A percentile compares a stretch with the other conserved stretches of the same genome.
Evolutionary conservation across 345 rosid genomes (phyloP).

Genomic region (Triadica sebifera): DNA sequence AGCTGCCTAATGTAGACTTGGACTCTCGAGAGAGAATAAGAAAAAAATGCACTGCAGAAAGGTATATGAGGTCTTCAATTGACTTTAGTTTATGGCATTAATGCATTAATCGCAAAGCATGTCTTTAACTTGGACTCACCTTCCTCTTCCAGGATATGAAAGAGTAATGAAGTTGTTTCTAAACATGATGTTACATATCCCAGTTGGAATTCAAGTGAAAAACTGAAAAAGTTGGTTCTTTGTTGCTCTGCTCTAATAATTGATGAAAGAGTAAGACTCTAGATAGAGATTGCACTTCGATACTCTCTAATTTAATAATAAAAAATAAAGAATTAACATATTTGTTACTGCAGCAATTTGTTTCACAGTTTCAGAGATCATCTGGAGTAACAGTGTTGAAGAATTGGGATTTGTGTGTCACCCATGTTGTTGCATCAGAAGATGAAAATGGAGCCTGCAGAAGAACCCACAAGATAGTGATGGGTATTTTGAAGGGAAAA

Average conservation of each 20-base stretch:
- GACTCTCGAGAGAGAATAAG: conserved; percentile 32
- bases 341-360: conserved; percentile 52
- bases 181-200: conserved; percentile 24
- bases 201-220: conserved; percentile 31
- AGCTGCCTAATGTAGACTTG: conserved; percentile 59
- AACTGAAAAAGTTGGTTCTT: conserved; percentile 49
- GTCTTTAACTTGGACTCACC: conserved; percentile 1
- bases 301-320: not conserved
- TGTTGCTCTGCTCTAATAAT: conserved; percentile 79
- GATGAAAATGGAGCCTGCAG: conserved; percentile 80
- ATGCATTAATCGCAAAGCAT: not conserved
- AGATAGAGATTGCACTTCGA: not conserved
- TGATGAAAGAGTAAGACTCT: conserved; percentile 57
- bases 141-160: conserved; percentile 36
- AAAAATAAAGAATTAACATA: not conserved
- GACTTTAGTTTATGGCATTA: conserved; percentile 6
- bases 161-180: conserved; percentile 31
- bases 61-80: conserved; percentile 34
- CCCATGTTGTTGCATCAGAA: conserved; percentile 79
- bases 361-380: conserved; percentile 53
- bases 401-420: conserved; percentile 65
- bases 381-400: conserved; percentile 52
- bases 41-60: conserved; percentile 35
- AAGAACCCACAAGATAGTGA: conserved; percentile 78
- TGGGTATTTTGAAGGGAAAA: conserved; percentile 88